A percentile compares a stretch with the other conserved stretches of the same genome.
Conservation (phyloP, 192 early-diverging fungal species). For the Coemansia sp. region DNA sequence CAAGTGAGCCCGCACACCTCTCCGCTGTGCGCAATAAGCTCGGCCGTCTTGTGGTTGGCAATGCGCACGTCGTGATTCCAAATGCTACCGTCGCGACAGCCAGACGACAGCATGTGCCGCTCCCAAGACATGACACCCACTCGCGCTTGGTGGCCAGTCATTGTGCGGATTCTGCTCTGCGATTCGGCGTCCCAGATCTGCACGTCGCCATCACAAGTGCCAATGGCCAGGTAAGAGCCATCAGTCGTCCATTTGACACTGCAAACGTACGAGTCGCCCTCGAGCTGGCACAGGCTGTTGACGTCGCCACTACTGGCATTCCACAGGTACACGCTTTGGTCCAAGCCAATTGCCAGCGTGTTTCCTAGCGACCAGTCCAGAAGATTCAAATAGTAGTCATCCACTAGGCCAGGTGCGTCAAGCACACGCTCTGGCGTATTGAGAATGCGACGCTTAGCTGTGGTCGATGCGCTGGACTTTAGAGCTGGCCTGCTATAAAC, state of each 20-base stretch:
- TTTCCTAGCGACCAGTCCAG: constrained; percentile 88
- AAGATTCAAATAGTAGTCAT: constrained; percentile 96
- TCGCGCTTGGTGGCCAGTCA: constrained; percentile 75
- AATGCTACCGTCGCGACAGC: constrained; percentile 86
- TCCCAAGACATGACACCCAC: constrained; percentile 89
- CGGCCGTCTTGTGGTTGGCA: constrained; percentile 73
- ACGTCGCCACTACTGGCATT: constrained; percentile 73
- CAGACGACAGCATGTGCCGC: constrained; percentile 75
- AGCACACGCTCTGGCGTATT: constrained; percentile 78
- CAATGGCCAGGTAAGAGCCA: constrained; percentile 67
- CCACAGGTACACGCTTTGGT: constrained; percentile 88
- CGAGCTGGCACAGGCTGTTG: constrained; percentile 40
- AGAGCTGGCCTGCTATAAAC: constrained; percentile 51
- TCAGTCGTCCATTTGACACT: constrained; percentile 76
- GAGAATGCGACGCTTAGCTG: constrained; percentile 66
- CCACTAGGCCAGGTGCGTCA: constrained; percentile 83
- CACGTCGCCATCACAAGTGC: constrained; percentile 73
- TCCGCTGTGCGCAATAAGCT: constrained; percentile 67
- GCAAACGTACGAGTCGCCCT: constrained; percentile 58
- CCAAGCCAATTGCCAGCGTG: constrained; percentile 82
- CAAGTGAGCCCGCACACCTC: constrained; percentile 91
- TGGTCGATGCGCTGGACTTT: constrained; percentile 26
- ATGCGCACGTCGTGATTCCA: constrained; percentile 95
- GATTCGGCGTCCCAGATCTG: constrained; percentile 90
- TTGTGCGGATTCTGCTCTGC: constrained; percentile 71